phyloP scores from a whole-genome alignment of 768 basidiomycete genomes.

The Auricularia sp. region DNA sequence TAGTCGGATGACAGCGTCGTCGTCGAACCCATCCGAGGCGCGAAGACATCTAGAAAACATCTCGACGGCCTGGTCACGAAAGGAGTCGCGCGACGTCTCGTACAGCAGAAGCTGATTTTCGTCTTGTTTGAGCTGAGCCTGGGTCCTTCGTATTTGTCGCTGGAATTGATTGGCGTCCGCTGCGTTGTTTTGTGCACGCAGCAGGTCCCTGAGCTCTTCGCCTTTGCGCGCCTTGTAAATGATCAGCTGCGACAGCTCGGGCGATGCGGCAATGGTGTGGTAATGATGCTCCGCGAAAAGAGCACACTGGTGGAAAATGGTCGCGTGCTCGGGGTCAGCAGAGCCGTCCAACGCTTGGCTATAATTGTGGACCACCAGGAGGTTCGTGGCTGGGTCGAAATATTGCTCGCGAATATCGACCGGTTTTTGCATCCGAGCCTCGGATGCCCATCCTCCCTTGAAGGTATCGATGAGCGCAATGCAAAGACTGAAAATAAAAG shows the following conservation, averaged over 20 bases:
- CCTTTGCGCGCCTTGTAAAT: slow-evolving; percentile 64
- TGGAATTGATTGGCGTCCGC: slow-evolving; percentile 7
- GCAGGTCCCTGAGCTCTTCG: slow-evolving; percentile 47
- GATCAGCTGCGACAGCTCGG: slow-evolving; percentile 59
- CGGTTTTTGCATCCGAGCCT: too few species aligned
- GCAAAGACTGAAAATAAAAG: too few species aligned
- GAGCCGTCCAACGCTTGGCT: too few species aligned
- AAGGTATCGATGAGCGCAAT: too few species aligned
- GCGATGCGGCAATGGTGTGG: slow-evolving; percentile 53
- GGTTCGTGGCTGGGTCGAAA: too few species aligned
- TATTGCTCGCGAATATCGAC: too few species aligned
- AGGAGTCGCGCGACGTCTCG: slow-evolving; percentile 37
- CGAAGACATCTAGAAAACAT: slow-evolving; percentile 79
- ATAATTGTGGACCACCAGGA: too few species aligned
- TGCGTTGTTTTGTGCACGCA: slow-evolving; percentile 19
- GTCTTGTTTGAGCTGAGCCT: slow-evolving; percentile 46
- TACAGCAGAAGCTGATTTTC: slow-evolving; percentile 32
- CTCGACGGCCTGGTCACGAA: slow-evolving; percentile 63
- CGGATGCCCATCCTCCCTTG: too few species aligned
- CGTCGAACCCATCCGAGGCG: slow-evolving; percentile 62
- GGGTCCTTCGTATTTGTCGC: slow-evolving; percentile 34
- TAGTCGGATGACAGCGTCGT: slow-evolving; percentile 67
- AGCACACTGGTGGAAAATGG: slow-evolving; percentile 73
- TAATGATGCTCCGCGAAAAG: slow-evolving; percentile 86
- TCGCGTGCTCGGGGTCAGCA: slow-evolving; percentile 28